Percentiles rank a stretch among this genome's conserved stretches.
Evolutionary conservation across 78 protist genomes (phyloP).

Genomic region (Monosiga brevicollis): DNA sequence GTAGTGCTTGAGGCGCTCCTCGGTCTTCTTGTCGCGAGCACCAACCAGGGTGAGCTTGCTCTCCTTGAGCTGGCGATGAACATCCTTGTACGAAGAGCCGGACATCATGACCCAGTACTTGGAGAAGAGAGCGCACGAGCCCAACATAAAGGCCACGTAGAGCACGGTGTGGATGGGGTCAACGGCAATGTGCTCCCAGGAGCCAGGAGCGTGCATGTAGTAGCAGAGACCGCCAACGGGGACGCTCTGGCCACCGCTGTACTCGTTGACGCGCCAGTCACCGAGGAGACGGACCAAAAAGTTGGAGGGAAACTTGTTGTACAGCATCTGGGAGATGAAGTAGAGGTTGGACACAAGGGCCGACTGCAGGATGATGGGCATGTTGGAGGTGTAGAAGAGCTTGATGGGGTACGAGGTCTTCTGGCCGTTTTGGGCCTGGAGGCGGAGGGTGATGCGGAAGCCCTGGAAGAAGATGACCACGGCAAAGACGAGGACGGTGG

Average conservation of each 20-base stretch:
- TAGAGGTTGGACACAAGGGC: slow-evolving; percentile 93
- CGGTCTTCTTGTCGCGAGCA: slow-evolving; percentile 56
- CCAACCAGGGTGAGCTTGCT: slow-evolving; percentile 75
- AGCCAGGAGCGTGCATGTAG: slow-evolving; percentile 94
- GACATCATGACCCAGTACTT: slow-evolving; percentile 87
- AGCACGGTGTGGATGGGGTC: slow-evolving; percentile 95
- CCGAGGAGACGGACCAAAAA: slow-evolving; percentile 85
- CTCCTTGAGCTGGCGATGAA: slow-evolving; percentile 84
- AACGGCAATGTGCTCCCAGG: slow-evolving; percentile 39
- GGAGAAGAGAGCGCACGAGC: slow-evolving; percentile 97
- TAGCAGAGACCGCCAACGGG: slow-evolving; percentile 96
- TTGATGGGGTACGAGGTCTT: slow-evolving; percentile 90
- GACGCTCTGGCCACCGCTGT: not conserved
- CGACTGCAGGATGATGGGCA: slow-evolving; percentile 98
- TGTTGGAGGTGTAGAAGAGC: slow-evolving; percentile 99
- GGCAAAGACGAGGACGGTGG: slow-evolving; percentile 94
- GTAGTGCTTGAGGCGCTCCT: slow-evolving; percentile 83
- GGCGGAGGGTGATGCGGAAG: slow-evolving; percentile 90
- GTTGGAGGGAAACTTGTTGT: slow-evolving; percentile 79
- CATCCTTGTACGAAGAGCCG: slow-evolving; percentile 90
- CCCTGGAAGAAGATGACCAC: slow-evolving; percentile 97
- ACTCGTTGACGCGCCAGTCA: slow-evolving; percentile 63
- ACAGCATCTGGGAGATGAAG: slow-evolving; percentile 95
- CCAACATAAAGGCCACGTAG: slow-evolving; percentile 89
- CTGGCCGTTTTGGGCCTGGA: slow-evolving; percentile 38